These are phyloP conservation scores for Rhizopogon salebrosus DNA, from an alignment of 768 basidiomycete species.

Conservation along the genomic window DNA sequence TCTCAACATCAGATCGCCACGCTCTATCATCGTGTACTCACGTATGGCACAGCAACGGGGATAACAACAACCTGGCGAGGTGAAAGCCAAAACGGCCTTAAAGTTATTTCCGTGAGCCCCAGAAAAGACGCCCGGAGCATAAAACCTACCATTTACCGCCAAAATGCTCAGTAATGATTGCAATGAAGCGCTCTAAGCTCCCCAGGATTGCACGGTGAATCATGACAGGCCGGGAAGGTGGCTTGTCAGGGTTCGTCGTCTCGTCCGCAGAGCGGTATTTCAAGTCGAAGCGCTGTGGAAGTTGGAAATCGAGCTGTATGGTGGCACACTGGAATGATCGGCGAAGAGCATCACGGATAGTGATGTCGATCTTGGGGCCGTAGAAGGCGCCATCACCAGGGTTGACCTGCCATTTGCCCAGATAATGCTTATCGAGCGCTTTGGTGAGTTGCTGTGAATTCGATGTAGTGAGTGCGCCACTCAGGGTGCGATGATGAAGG, in stretches of 20 bases:
- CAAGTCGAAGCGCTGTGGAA: constrained; percentile 94
- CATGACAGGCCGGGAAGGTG: constrained; percentile 83
- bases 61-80: constrained; percentile 95
- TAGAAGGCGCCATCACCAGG: constrained; percentile 99
- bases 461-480: constrained; percentile 4
- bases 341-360: constrained; percentile 84
- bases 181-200: constrained; percentile 91
- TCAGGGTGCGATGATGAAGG: not conserved
- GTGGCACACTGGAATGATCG: constrained; percentile 98
- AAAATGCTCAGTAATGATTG: constrained; percentile 95
- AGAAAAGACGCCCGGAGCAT: not conserved
- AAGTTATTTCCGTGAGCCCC: not conserved
- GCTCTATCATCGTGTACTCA: constrained; percentile 38
- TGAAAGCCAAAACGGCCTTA: constrained; percentile 96
- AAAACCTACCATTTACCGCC: constrained; percentile 89
- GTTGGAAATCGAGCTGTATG: constrained; percentile 98
- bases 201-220: constrained; percentile 97
- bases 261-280: constrained; percentile 79
- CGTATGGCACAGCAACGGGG: constrained; percentile 86
- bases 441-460: constrained; percentile 66
- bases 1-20: not conserved
- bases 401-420: constrained; percentile 89
- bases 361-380: constrained; percentile 98
- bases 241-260: constrained; percentile 43
- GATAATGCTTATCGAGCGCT: constrained; percentile 80